Base-by-base conservation (phyloP, 192 early-diverging fungal species). In the Kappamyces sp. region DNA sequence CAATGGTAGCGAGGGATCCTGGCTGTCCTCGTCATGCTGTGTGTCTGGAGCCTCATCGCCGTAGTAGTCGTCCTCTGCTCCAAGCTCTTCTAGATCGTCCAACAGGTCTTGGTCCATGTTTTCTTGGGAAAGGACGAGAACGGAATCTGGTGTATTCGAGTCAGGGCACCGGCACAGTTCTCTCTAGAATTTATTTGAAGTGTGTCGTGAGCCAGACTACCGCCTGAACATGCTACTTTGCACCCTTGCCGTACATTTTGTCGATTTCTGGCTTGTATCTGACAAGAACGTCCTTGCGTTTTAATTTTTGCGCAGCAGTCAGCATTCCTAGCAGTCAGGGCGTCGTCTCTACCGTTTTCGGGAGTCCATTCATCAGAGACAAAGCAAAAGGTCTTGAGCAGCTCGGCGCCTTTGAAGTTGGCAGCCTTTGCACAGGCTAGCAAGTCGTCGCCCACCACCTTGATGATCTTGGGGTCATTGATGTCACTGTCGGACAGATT, bases 251-350 rank as follows among this genome's bases (percentile, higher is more conserved):
- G 62, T 85, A 88, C 69, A 86, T 71, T 15, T 55, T 55, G 2
- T 73, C 73, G 47, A 93, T 70, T 64, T 88, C 55, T 2, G 47
- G 8, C 51, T 81, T 76, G 69, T 89, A 89, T 23, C 66, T 69
- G 51, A 84, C 74, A 54, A 75, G 71, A 47, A 98, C 87, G 43
- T 81, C 89, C 34, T 79, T 81, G 37, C 95, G 84, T 51, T 92
- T 87, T 49, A 97, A 67, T 74, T 97, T 97, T 72, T 87, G 87
- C n/a, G 93, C 92, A 23, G 96, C 90, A n/a, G 96, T 98, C 34
- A 60, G 15, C 37, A 40, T 37, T 13, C 23, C 23, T 23, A 23
- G 23, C 23, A 23, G 23, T 23, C 23, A 23, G 23, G 23, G 23
- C 23, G 23, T 23, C 23, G 0, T 23, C 23, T 0, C 23, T 23